Evolutionary conservation across 345 rosid species (phyloP).

Genomic region (Sonneratia alba): DNA sequence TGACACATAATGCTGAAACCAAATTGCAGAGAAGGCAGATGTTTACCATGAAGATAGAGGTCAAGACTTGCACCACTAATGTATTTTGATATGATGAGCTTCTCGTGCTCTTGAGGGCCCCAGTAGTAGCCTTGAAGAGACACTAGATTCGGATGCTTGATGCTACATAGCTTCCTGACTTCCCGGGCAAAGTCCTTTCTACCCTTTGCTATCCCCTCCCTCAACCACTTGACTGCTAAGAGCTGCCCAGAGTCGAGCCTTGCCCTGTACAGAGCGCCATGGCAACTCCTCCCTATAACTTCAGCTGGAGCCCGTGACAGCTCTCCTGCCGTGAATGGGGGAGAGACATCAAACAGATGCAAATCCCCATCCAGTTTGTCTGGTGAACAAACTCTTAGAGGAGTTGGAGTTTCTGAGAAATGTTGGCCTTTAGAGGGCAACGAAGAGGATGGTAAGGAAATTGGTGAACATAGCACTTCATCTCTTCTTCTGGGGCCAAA

Average conservation of each 20-base stretch:
- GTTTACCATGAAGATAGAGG: constrained; percentile 70
- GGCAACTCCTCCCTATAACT: constrained; percentile 80
- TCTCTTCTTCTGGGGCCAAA: constrained; percentile 23
- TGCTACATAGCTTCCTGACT: constrained; percentile 72
- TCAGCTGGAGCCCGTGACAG: constrained; percentile 87
- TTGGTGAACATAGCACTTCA: constrained; percentile 41
- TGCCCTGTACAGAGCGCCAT: constrained; percentile 66
- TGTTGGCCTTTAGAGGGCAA: constrained; percentile 36
- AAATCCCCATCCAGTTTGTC: constrained; percentile 69
- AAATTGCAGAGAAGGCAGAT: not conserved
- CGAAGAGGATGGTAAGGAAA: constrained; percentile 44
- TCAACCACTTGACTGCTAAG: constrained; percentile 76
- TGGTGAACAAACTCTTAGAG: constrained; percentile 39
- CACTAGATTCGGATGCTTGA: constrained; percentile 80
- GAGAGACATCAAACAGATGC: constrained; percentile 57
- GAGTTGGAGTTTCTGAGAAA: constrained; percentile 28
- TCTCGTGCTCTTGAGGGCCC: constrained; percentile 81
- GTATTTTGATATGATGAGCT: constrained; percentile 60
- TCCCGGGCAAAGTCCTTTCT: constrained; percentile 81
- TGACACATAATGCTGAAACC: not conserved
- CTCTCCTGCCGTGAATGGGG: constrained; percentile 59
- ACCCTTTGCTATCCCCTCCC: constrained; percentile 75
- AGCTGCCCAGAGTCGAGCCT: constrained; percentile 49
- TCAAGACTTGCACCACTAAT: constrained; percentile 54
- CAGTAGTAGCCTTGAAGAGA: constrained; percentile 79